Evolutionary conservation across 371 early-diverging fungal species (phyloP), one percentile per base, ranked within the genome.

Genomic region (Enterospora canceri): DNA sequence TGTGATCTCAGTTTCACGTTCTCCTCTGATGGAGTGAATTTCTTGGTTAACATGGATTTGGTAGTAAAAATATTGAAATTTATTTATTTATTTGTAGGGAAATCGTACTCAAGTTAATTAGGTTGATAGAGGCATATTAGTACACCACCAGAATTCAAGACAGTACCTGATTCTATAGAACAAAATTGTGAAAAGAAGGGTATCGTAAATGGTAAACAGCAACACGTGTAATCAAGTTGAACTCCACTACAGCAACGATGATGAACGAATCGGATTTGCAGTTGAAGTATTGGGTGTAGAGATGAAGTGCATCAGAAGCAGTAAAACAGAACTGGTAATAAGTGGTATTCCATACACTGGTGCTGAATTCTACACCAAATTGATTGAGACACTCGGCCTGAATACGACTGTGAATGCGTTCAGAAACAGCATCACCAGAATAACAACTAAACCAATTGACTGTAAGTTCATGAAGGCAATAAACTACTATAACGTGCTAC

Each of bases 1-100:
- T 65, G 29, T 23, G 4, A 4, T 56, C 66, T 47, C 46, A 16
- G 5, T 24, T 16, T 31, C 23, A 65, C 51, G n/a, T 5, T 51
- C n/a, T 65, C 34, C 49, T 21, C 5, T 19, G 57, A 23, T 40
- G 56, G 67, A 12, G 8, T 60, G 28, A 65, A 65, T 31, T 65
- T 46, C 15, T 2, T 32, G 2, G 66, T 65, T 31, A 32, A 23
- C 66, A 65, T 65, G 8, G 59, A 16, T 2, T 8, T 8, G 54
- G n/a, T 12, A 57, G 19, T 62, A 46, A 46, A 46, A 46, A 46
- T 46, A 46, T 46, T 46, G 46, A 15, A 46, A 15, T 46, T 46
- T 15, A 15, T 46, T 46, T 46, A 15, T 19, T 19, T 15, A 46
- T 46, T 46, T 46, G 46, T 46, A 15, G 46, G 19, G 46, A 46